A percentile compares a stretch with the other conserved stretches of the same genome.
phyloP scores from a whole-genome alignment of 2,329 filamentous ascomycete species.

The Neofusicoccum sp. region DNA sequence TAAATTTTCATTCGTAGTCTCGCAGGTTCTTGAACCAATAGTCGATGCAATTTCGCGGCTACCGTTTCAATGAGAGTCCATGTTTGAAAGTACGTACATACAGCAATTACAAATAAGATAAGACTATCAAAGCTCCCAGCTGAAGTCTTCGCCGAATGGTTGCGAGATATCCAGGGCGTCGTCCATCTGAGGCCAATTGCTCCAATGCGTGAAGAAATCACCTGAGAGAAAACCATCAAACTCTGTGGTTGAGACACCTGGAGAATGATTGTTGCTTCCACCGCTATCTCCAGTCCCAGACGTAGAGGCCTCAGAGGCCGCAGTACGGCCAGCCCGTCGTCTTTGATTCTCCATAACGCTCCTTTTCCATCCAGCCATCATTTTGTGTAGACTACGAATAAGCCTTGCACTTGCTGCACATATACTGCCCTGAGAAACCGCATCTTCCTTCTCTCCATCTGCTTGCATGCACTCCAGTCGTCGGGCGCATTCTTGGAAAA shows the following conservation, averaged over 20 bases:
- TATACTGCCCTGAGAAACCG: not conserved
- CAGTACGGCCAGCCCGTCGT: no score
- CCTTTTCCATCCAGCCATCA: not conserved
- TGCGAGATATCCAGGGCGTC: not conserved
- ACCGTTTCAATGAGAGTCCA: no score
- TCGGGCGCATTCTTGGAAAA: conserved; percentile 20
- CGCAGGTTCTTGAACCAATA: no score
- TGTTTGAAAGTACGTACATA: no score
- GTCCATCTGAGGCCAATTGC: conserved; percentile 6
- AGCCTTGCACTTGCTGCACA: not conserved
- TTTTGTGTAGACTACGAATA: not conserved
- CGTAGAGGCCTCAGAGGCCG: not conserved
- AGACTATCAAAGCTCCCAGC: not conserved
- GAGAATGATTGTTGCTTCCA: not conserved
- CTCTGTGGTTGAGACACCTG: not conserved
- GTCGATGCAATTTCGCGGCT: no score
- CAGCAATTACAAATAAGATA: no score
- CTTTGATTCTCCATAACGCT: not conserved
- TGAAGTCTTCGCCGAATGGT: not conserved
- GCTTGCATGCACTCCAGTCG: conserved; percentile 11
- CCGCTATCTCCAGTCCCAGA: not conserved
- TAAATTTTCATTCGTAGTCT: no score
- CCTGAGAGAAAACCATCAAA: not conserved
- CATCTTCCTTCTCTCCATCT: not conserved
- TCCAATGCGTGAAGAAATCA: conserved; percentile 1